Conservation (phyloP, 805 yeast genomes). For the Zygosaccharomyces lentus region DNA sequence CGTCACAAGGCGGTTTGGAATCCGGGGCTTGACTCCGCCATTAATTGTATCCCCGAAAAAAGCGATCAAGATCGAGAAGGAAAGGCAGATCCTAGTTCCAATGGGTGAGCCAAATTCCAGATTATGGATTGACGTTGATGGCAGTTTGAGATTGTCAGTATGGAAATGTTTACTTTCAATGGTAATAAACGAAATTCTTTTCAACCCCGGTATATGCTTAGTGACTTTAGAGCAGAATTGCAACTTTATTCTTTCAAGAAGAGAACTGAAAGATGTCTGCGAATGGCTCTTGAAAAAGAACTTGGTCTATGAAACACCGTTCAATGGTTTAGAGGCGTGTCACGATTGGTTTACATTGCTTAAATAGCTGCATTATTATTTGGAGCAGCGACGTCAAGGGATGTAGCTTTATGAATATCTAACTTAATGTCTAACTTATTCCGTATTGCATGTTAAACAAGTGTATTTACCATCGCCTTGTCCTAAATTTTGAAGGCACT, state of each 20-base stretch:
- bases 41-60: slow-evolving; percentile 47
- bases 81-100: slow-evolving; percentile 44
- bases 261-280: slow-evolving; percentile 39
- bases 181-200: slow-evolving; percentile 42
- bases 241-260: slow-evolving; percentile 33
- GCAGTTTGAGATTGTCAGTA: slow-evolving; percentile 51
- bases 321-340: slow-evolving; percentile 22
- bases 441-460: slow-evolving; percentile 23
- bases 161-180: slow-evolving; percentile 58
- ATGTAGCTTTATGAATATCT: no score
- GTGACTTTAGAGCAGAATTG: slow-evolving; percentile 19
- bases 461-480: slow-evolving; percentile 17
- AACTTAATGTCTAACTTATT: not conserved
- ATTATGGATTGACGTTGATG: slow-evolving; percentile 67
- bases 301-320: slow-evolving; percentile 14
- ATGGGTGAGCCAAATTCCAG: slow-evolving; percentile 57
- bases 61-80: slow-evolving; percentile 5
- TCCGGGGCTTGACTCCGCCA: slow-evolving; percentile 56
- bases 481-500: slow-evolving; percentile 30
- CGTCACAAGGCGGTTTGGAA: slow-evolving; percentile 70
- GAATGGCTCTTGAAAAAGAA: slow-evolving; percentile 44
- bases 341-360: slow-evolving; percentile 27
- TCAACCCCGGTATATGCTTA: slow-evolving; percentile 51
- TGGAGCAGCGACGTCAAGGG: not conserved
- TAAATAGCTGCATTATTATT: not conserved